Conservation (phyloP, 495 filamentous ascomycete species). For the Penicillium cosmopolitanum region DNA sequence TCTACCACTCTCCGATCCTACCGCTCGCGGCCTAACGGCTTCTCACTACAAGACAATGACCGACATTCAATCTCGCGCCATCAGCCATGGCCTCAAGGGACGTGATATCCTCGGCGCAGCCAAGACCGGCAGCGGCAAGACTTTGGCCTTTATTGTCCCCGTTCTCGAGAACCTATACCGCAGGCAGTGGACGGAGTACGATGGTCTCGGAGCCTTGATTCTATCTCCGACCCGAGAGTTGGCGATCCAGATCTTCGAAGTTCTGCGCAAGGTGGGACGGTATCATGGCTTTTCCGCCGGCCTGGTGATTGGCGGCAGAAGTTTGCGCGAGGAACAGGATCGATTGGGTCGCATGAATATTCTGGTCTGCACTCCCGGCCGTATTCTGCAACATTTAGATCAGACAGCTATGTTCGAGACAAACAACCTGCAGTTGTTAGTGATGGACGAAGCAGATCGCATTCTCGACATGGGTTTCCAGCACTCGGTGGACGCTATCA, state of each 20-base stretch:
- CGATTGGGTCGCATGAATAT: conserved; percentile 95
- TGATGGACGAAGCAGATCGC: conserved; percentile 94
- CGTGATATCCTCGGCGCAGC: conserved; percentile 91
- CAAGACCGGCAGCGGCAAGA: conserved; percentile 97
- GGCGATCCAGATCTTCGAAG: conserved; percentile 96
- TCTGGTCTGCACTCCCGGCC: conserved; percentile 90
- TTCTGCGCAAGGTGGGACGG: conserved; percentile 85
- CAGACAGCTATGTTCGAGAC: conserved; percentile 91
- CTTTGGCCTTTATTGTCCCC: conserved; percentile 88
- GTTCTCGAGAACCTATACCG: conserved; percentile 95
- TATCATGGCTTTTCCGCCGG: conserved; percentile 92
- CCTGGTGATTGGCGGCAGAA: conserved; percentile 93
- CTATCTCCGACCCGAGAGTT: conserved; percentile 94
- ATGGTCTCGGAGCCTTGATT: conserved; percentile 90
- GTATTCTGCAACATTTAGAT: conserved; percentile 94
- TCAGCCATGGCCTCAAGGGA: conserved; percentile 84
- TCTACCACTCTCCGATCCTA: conserved; percentile 86
- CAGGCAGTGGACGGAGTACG: conserved; percentile 83
- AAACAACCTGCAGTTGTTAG: conserved; percentile 87
- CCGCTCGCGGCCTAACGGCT: conserved; percentile 75
- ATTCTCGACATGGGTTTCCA: conserved; percentile 99
- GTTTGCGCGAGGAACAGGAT: conserved; percentile 83
- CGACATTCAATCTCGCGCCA: conserved; percentile 86
- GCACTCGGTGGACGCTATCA: conserved; percentile 84
- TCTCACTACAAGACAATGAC: conserved; percentile 90